Conservation (phyloP, 2,329 filamentous ascomycete species). For the Berkeleyomyces rouxiae region DNA sequence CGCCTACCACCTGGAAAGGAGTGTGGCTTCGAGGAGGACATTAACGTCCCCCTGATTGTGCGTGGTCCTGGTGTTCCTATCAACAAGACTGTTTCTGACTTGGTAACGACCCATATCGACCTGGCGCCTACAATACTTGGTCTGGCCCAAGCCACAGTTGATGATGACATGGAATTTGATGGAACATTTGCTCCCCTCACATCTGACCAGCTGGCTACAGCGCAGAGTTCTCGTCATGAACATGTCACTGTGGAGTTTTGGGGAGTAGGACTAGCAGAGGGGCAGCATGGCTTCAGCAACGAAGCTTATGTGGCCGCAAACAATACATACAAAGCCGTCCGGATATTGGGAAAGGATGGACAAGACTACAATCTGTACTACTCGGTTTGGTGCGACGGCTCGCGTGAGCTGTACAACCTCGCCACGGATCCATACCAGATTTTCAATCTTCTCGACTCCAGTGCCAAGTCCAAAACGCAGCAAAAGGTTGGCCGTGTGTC, state of each 20-base stretch:
- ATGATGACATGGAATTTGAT: constrained; percentile 38
- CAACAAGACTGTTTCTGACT: constrained; percentile 20
- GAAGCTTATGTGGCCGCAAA: constrained; percentile 15
- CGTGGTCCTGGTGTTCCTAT: constrained; percentile 30
- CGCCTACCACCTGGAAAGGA: constrained; percentile 34
- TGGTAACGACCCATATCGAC: constrained; percentile 35
- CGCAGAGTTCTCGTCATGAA: constrained; percentile 23
- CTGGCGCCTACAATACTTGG: constrained; percentile 37
- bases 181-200: constrained; percentile 29
- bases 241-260: constrained; percentile 38
- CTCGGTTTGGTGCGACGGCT: constrained; percentile 36
- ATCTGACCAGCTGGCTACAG: constrained; percentile 12
- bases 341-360: constrained; percentile 24
- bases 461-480: constrained; percentile 4
- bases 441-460: constrained; percentile 17
- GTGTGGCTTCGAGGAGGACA: constrained; percentile 35
- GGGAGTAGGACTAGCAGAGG: constrained; percentile 25
- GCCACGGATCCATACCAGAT: constrained; percentile 36
- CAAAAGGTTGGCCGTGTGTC: constrained; percentile 20
- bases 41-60: constrained; percentile 33
- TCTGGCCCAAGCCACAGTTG: constrained; percentile 20
- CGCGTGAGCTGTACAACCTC: constrained; percentile 34
- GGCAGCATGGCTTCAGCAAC: constrained; percentile 14
- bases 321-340: constrained; percentile 39
- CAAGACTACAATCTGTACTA: constrained; percentile 35